Percentiles rank a stretch among this genome's conserved stretches.
These are phyloP conservation scores for Annulohypoxylon bovei DNA, from an alignment of 495 filamentous ascomycete genomes.

Conservation along the genomic window DNA sequence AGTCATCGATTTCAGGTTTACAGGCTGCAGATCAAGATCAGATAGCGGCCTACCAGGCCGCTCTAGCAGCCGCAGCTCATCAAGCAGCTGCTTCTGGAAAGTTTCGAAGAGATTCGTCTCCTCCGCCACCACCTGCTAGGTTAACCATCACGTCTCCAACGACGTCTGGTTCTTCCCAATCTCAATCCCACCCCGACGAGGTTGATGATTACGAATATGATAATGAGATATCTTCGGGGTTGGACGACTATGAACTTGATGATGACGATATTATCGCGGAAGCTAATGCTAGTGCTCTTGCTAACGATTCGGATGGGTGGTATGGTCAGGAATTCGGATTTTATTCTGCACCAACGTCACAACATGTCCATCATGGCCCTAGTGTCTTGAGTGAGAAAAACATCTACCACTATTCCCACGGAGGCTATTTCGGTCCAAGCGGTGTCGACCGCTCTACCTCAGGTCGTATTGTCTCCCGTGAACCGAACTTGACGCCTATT, in stretches of 20 bases:
- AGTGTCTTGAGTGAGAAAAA: constrained; percentile 52
- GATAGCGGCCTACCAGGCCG: constrained; percentile 78
- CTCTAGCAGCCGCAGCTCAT: constrained; percentile 80
- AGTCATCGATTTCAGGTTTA: constrained; percentile 24
- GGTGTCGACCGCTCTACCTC: constrained; percentile 72
- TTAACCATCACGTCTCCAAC: constrained; percentile 57
- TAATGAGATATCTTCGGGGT: constrained; percentile 56
- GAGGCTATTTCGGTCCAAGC: constrained; percentile 89
- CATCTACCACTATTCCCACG: constrained; percentile 70
- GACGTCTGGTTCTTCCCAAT: constrained; percentile 47
- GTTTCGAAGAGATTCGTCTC: constrained; percentile 69
- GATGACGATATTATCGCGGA: constrained; percentile 93
- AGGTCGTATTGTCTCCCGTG: constrained; percentile 75
- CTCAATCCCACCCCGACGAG: constrained; percentile 44
- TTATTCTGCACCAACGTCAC: constrained; percentile 73
- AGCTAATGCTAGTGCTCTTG: constrained; percentile 92
- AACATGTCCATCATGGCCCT: constrained; percentile 38
- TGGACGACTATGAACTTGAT: constrained; percentile 71
- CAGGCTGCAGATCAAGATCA: constrained; percentile 61
- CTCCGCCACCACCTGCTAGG: constrained; percentile 59
- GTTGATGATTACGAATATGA: constrained; percentile 63
- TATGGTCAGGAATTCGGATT: constrained; percentile 99
- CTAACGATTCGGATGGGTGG: constrained; percentile 89
- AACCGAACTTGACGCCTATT: constrained; percentile 94
- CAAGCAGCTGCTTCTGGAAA: constrained; percentile 75